phyloP scores from a whole-genome alignment of 148 eudicot species.

The Fagopyrum homotropicum region DNA sequence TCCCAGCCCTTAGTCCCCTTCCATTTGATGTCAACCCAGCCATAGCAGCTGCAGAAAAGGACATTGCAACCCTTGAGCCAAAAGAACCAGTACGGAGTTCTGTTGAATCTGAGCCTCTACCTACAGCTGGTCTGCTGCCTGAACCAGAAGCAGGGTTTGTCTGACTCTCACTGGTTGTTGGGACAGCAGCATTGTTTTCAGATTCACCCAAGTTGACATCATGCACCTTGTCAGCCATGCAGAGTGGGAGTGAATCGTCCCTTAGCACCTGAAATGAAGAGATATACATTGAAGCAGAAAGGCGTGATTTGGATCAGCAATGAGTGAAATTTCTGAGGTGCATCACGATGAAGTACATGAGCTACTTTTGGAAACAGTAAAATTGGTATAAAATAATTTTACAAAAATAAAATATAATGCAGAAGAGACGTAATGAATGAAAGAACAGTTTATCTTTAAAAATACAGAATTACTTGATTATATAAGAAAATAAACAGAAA shows the following conservation, averaged over 20 bases:
- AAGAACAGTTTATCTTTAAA: background rate
- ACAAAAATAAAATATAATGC: background rate
- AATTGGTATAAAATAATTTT: no score
- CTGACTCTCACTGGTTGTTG: constrained; percentile 49
- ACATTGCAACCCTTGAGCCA: constrained; percentile 96
- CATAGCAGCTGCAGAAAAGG: constrained; percentile 99
- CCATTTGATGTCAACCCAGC: constrained; percentile 86
- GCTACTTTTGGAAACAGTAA: background rate
- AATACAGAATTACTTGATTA: no score
- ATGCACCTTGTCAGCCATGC: constrained; percentile 82
- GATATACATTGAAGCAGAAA: background rate
- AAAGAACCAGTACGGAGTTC: constrained; percentile 62
- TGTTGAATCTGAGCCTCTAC: constrained; percentile 45
- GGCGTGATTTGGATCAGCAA: background rate
- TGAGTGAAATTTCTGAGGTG: background rate
- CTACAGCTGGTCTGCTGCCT: constrained; percentile 55
- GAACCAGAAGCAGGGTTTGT: constrained; percentile 64
- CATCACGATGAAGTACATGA: background rate
- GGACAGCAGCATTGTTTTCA: constrained; percentile 42
- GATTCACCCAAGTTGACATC: constrained; percentile 85
- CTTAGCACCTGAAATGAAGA: constrained; percentile 48
- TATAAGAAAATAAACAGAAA: no score
- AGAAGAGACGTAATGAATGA: background rate
- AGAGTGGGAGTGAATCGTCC: constrained; percentile 69
- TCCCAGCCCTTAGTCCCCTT: constrained; percentile 66